Conservation (phyloP, 2,329 filamentous ascomycete genomes). For the Cladophialophora carrionii region DNA sequence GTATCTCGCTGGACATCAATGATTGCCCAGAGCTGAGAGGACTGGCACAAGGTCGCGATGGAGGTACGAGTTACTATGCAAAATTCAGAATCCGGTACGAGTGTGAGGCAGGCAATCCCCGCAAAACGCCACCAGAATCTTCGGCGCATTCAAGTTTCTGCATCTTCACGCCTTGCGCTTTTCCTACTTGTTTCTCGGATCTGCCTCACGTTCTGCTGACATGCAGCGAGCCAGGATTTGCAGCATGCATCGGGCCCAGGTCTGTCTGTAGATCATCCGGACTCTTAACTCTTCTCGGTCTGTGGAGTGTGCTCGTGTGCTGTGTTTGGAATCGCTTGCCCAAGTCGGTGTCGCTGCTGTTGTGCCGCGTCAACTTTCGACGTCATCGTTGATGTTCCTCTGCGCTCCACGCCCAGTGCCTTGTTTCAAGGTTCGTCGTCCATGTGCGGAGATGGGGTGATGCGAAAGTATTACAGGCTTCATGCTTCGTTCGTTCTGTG, state of each 20-base stretch:
- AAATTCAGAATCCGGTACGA: neutral
- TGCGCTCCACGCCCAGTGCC: slow-evolving; percentile 5
- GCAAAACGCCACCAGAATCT: slow-evolving; percentile 9
- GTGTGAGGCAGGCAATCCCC: slow-evolving; percentile 1
- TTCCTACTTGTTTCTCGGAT: slow-evolving; percentile 11
- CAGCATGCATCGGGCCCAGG: slow-evolving; percentile 12
- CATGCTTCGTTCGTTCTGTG: neutral
- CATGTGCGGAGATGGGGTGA: slow-evolving; percentile 3
- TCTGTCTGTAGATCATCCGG: slow-evolving; percentile 17
- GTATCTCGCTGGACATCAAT: slow-evolving; percentile 24
- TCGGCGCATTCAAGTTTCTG: slow-evolving; percentile 1
- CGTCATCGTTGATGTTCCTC: slow-evolving; percentile 16
- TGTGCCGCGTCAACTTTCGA: slow-evolving; percentile 23
- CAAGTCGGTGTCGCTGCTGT: slow-evolving; percentile 7
- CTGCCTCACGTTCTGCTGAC: slow-evolving; percentile 7
- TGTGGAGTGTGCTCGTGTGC: slow-evolving; percentile 1
- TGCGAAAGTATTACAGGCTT: slow-evolving; percentile 9
- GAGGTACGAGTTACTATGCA: neutral
- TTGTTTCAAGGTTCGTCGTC: slow-evolving; percentile 13
- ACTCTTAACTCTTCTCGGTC: slow-evolving; percentile 2
- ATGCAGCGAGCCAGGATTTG: slow-evolving; percentile 6
- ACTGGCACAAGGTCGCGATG: neutral
- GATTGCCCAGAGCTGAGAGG: neutral
- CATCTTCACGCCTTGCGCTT: neutral
- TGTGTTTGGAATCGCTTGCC: slow-evolving; percentile 14